Conservation (phyloP, 1,284 basidiomycete species). For the Schizopora paradoxa region DNA sequence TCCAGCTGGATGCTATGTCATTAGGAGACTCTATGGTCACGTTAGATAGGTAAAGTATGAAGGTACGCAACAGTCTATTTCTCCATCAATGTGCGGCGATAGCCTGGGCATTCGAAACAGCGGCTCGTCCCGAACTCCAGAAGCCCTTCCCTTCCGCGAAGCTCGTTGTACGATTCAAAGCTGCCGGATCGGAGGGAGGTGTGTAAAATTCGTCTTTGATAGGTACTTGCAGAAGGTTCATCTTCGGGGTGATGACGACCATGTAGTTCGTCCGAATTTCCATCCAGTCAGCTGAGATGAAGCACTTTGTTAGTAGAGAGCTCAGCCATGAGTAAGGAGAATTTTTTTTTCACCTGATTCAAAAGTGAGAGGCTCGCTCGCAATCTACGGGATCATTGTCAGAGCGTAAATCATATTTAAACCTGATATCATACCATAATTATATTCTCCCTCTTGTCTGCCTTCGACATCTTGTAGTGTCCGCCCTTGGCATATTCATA, state of each 20-base stretch:
- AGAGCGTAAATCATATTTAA: constrained; percentile 3
- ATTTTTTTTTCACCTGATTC: constrained; percentile 83
- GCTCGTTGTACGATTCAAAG: constrained; percentile 55
- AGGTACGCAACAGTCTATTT: no score
- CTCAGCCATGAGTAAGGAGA: neutral
- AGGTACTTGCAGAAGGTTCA: constrained; percentile 93
- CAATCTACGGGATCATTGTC: constrained; percentile 45
- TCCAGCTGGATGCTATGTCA: no score
- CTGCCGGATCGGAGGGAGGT: constrained; percentile 67
- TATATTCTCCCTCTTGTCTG: constrained; percentile 92
- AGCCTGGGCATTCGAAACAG: no score
- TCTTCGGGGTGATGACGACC: constrained; percentile 86
- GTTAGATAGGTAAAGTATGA: no score
- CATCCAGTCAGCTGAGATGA: constrained; percentile 82
- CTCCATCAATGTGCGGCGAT: no score
- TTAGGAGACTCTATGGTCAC: no score
- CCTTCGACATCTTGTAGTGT: constrained; percentile 93
- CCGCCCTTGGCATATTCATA: constrained; percentile 86
- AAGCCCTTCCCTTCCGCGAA: constrained; percentile 74
- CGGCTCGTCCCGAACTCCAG: constrained; percentile 42
- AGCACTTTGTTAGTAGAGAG: constrained; percentile 4
- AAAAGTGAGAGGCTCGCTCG: constrained; percentile 89
- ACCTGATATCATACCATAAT: constrained; percentile 60
- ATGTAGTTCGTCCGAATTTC: constrained; percentile 94
- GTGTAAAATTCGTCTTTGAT: constrained; percentile 91